Evolutionary conservation across 2,329 filamentous ascomycete species (phyloP).

Genomic region (Thielaviopsis punctulata): DNA sequence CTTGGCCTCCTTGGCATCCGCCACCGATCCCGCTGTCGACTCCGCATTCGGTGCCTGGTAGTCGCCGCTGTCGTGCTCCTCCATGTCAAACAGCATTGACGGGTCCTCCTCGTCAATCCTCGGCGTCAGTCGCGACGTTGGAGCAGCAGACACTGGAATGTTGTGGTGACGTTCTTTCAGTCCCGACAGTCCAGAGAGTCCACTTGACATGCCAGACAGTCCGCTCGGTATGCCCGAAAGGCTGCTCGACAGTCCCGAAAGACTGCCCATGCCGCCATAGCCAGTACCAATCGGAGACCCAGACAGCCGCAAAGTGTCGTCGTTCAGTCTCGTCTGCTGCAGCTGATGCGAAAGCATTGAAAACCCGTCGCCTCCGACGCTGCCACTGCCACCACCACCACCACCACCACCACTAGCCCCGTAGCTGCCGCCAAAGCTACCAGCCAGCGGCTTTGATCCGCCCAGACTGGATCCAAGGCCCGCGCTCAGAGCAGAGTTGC

Average conservation of each 20-base stretch:
- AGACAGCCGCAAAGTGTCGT: slow-evolving; percentile 3
- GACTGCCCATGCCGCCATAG: background rate
- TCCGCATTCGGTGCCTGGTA: background rate
- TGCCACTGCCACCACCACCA: no score
- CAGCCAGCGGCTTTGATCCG: slow-evolving; percentile 1
- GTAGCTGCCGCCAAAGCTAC: slow-evolving; percentile 3
- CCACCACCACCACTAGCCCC: slow-evolving; percentile 1
- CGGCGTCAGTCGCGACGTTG: slow-evolving; percentile 6
- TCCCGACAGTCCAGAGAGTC: background rate
- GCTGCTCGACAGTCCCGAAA: no score
- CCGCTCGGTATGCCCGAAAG: background rate
- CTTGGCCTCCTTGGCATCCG: background rate
- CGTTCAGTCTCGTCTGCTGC: slow-evolving; percentile 4
- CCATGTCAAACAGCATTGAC: slow-evolving; percentile 11
- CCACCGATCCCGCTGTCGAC: background rate
- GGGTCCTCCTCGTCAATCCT: slow-evolving; percentile 11
- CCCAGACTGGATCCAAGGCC: background rate
- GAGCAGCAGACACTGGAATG: background rate
- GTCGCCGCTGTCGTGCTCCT: slow-evolving; percentile 4
- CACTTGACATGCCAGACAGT: background rate
- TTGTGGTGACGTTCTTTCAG: slow-evolving; percentile 3
- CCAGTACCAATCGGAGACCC: background rate
- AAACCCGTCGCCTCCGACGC: slow-evolving; percentile 7
- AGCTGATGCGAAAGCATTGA: slow-evolving; percentile 10
- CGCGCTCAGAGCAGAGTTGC: background rate